These are phyloP conservation scores for Plasmodium falciparum DNA, from an alignment of 169 alveolate species.

Conservation along the genomic window DNA sequence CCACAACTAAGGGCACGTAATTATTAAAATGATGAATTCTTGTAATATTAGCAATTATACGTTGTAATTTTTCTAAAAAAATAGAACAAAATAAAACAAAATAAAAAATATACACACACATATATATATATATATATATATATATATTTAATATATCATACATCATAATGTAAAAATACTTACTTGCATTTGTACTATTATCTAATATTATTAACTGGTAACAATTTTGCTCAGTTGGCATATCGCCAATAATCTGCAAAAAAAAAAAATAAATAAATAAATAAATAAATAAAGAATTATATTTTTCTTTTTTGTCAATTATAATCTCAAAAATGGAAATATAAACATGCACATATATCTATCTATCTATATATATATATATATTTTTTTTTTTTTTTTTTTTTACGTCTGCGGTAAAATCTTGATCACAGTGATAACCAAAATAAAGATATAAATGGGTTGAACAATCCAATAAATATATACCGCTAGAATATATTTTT, in stretches of 20 bases:
- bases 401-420: constrained; percentile 47
- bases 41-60: constrained; percentile 44
- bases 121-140: background rate
- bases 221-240: constrained; percentile 57
- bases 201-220: constrained; percentile 42
- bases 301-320: too few species aligned
- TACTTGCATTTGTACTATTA: constrained; percentile 38
- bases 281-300: background rate
- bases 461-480: constrained; percentile 87
- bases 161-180: background rate
- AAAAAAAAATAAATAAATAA: constrained; percentile 20
- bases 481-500: constrained; percentile 86
- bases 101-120: background rate
- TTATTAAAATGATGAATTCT: constrained; percentile 58
- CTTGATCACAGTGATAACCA: constrained; percentile 82
- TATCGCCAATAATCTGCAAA: constrained; percentile 53
- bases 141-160: background rate
- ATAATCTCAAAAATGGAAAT: too few species aligned
- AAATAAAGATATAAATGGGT: constrained; percentile 84
- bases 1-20: constrained; percentile 56
- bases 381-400: background rate
- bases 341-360: background rate
- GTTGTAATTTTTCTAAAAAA: constrained; percentile 45
- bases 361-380: background rate
- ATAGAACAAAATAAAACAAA: background rate